Base-by-base conservation (phyloP, 352 stramenopile species). In the Phytophthora citrophthora region DNA sequence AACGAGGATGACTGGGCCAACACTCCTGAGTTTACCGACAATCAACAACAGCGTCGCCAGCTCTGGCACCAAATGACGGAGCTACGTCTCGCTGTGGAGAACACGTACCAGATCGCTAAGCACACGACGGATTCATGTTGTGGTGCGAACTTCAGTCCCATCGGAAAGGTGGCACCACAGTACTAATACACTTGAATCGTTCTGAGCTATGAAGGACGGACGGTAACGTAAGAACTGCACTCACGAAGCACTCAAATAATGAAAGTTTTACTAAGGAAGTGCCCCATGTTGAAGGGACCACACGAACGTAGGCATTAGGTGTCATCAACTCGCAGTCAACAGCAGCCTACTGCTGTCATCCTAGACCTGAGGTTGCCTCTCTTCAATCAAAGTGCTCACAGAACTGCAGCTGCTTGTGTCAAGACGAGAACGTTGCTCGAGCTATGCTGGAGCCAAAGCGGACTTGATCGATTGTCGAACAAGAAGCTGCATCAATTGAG, bases 41-140 rank as follows among this genome's bases (percentile, higher is more conserved):
- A 46, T n/a, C 69, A 77, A 24, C 64, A 61, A 23, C 39, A 68
- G 16, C 69, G 64, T 20, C 60, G 54, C 43, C 50, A 68, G 4
- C 69, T 77, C 9, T 77, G 69, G 57, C 53, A 77, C 27, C 74
- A 83, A 46, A 83, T 83, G 71, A 70, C 70, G 24, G 61, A 81
- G 62, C 65, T 83, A 54, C 72, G 69, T 2, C 61, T 79, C 27
- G 72, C 74, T 2, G 74, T 72, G 41, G 74, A 83, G 57, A 76
- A 79, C 59, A 77, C 75, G 46, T 83, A 83, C 45, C 67, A 74
- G 32, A 67, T 76, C 29, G 67, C 67, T 48, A 79, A 79, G 53
- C 60, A 71, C 48, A 82, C 69, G 27, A 77, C 69, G 20, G 69
- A 77, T 12, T 71, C 64, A 13, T 74, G 65, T 32, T 74, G 60